Base-by-base conservation (phyloP, 129 eudicot genomes). In the Lonicera japonica region DNA sequence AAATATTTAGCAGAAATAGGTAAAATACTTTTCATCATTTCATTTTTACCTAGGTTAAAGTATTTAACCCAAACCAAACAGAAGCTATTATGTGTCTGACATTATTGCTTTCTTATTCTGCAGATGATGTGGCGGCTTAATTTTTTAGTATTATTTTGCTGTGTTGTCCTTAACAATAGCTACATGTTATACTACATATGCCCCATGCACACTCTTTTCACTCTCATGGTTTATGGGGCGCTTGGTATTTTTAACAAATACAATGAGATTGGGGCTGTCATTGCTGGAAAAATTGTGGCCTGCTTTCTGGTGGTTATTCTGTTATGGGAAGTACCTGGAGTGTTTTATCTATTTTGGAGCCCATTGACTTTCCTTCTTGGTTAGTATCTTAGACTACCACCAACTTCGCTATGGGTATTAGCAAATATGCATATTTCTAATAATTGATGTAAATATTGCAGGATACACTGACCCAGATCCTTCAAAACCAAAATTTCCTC, bases 51-150 rank as follows among this genome's bases (percentile, higher is more conserved):
- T n/a, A n/a, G n/a, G n/a, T n/a, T n/a, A n/a, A n/a, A n/a, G n/a
- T n/a, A n/a, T n/a, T n/a, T n/a, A n/a, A n/a, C n/a, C n/a, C n/a
- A n/a, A n/a, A 29, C 2, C 36, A 29, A 29, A 29, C 36, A 6
- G 36, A 29, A 1, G 20, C 38, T 51, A 17, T 45, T 58, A 52
- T 7, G 34, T 51, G 25, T 18, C 60, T 65, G 56, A 72, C 58
- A 19, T 48, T 65, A 39, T 46, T 40, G 56, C 13, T 56, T 61
- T 40, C 59, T 43, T 58, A 34, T 64, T 61, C 54, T 63, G 67
- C 79, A 89, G 97, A 89, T 89, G 97, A 86, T 89, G 97, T 89
- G 97, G 97, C 75, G 97, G 75, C 84, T 89, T 11, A 89, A 89
- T 74, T 89, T 89, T 53, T 68, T 89, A 56, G 97, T 89, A 59